Base-by-base conservation (phyloP, 2,329 filamentous ascomycete species). In the Beauveria pseudobassiana region DNA sequence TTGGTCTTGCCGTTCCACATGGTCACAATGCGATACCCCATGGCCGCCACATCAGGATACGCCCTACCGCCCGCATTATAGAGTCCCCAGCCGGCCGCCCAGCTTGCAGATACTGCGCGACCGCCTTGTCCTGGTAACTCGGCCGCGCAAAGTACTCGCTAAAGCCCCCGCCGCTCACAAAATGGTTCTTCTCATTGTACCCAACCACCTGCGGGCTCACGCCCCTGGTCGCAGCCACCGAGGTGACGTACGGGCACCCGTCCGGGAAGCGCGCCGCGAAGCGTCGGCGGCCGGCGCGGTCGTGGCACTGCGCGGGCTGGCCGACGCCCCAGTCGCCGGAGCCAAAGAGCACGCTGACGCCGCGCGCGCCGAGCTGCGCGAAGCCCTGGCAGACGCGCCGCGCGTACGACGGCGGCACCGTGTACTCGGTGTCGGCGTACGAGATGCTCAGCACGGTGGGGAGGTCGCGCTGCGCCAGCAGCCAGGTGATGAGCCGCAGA, bases 191-290 rank as follows among this genome's bases (percentile, higher is more conserved):
- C 68, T 87, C 84, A 6, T 60, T 60, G 38, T 53, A 52, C 1
- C 8, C 58, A 9, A 60, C 58, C 5, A 34, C 38, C n/a, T 34
- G 49, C 2, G 84, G 84, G 24, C 65, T 78, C 64, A 62, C 65
- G 7, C 57, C 77, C 63, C 76, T 74, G 0, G 83, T 85, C 5
- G 79, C 83, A 12, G 83, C 84, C 6, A 86, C 82, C 0, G 78
- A 70, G 0, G 84, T 86, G 54, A 86, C 76, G 63, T 80, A 86
- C 0, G 83, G 84, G 67, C 84, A 74, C 1, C 67, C 65, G 16
- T 69, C 70, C 5, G 64, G 64, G 40, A 64, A 65, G 20, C 63
- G 59, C 9, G 64, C 49, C 5, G 58, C 58, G n/a, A 60, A 60
- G 6, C 48, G 45, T 1, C 1, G 42, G 5, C 18, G 12, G 30